Evolutionary conservation across 345 rosid genomes (phyloP), one percentile per base, ranked within the genome.

Genomic region (Capsella bursapastoris): DNA sequence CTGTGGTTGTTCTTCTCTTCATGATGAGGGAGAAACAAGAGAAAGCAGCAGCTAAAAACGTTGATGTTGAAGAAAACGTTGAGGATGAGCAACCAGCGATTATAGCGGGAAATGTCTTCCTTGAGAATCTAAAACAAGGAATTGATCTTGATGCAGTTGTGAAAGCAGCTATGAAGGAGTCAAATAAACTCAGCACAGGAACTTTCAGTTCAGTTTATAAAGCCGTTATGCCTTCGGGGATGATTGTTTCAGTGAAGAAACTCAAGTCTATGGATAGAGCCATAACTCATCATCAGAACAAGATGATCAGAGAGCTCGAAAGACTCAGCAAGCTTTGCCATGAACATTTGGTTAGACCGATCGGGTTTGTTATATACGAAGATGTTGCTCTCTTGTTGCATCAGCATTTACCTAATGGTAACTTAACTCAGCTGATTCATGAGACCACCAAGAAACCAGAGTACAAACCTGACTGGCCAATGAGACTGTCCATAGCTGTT

Each of bases 11-110:
- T 80, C 73, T 92, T 45, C 87, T 95, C 70, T 91, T 90, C 76
- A 90, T 95, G 97, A 82, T 90, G 88, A 84, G 99, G 85, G 99
- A 95, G 79, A 91, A 85, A 48, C 97, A 95, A 82, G 99, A 95
- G 81, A 91, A 87, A 80, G 90, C 76, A 3, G 79, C 73, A 0
- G 86, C 90, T 56, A 87, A 87, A 78, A 70, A 80, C 31, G 72
- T 77, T 2, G 92, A 78, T 14, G 70, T 76, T 64, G 84, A 47
- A 41, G 96, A 91, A 44, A 82, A 85, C 41, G 67, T 37, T 38
- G 72, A 77, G 74, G 80, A 72, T 72, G 82, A 78, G 61, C 89
- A 57, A 41, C 99, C 97, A 14, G 51, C 79, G 6, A 91, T 95
- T 69, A 73, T 85, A 75, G 93, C 93, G 0, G 96, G 99, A 62